These are phyloP conservation scores for Populus tremula DNA, from an alignment of 345 rosid species.

Conservation along the genomic window DNA sequence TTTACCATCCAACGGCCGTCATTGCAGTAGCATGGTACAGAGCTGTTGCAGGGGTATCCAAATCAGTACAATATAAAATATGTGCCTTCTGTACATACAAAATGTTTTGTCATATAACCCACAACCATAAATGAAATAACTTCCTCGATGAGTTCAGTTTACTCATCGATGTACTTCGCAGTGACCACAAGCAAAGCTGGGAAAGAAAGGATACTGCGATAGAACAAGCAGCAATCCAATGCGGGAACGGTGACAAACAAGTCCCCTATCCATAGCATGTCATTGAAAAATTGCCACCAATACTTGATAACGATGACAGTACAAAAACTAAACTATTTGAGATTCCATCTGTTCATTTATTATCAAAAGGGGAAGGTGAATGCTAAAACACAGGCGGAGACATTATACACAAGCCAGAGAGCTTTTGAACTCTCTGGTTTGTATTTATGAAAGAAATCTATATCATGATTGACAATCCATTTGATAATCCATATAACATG, in stretches of 20 bases:
- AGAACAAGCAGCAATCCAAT: neutral
- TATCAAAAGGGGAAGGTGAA: neutral
- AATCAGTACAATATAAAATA: neutral
- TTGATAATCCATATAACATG: neutral
- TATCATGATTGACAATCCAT: neutral
- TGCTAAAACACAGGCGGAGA: neutral
- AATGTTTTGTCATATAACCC: conserved; percentile 1
- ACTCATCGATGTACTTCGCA: neutral
- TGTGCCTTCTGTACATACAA: conserved; percentile 28
- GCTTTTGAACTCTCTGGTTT: no score
- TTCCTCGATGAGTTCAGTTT: neutral
- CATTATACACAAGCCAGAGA: no score
- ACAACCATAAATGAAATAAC: neutral
- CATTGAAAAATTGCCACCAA: no score
- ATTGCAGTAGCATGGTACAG: conserved; percentile 32
- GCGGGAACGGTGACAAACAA: neutral
- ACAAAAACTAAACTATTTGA: no score
- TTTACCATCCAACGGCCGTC: conserved; percentile 26
- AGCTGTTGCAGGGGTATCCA: conserved; percentile 31
- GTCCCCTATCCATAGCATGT: no score
- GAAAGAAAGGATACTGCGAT: neutral
- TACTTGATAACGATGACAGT: no score
- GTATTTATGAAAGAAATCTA: neutral
- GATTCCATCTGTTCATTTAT: no score
- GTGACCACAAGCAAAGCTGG: neutral